phyloP scores from a whole-genome alignment of 1,139 yeast genomes.

The Yamadazyma songkhlaensis region DNA sequence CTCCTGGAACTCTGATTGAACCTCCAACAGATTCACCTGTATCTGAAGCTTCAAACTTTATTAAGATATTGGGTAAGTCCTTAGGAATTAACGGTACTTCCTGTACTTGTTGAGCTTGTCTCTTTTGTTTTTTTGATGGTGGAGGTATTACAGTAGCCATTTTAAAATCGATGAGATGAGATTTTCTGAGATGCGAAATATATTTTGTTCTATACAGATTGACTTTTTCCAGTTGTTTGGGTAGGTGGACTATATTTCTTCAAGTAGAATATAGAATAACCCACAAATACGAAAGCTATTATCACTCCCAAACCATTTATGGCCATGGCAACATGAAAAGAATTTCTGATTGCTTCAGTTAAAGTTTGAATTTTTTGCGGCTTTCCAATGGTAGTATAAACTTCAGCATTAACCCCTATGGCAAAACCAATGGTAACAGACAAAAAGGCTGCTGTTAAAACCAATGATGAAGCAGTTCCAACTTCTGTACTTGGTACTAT shows the following conservation, averaged over 20 bases:
- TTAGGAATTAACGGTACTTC: constrained; percentile 73
- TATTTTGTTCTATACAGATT: neutral
- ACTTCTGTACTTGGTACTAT: neutral
- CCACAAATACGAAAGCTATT: neutral
- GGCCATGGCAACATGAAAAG: constrained; percentile 3
- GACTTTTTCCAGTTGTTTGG: neutral
- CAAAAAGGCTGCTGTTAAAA: constrained; percentile 1
- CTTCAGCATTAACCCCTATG: constrained; percentile 1
- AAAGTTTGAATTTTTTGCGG: neutral
- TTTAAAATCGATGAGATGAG: constrained; percentile 9
- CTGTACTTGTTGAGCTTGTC: constrained; percentile 77
- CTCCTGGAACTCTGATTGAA: constrained; percentile 88
- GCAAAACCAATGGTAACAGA: neutral
- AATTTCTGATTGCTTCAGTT: neutral
- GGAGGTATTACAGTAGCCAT: constrained; percentile 98
- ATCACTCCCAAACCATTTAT: constrained; percentile 2
- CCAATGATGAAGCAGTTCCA: constrained; percentile 1
- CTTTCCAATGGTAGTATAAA: constrained; percentile 1
- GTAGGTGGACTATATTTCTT: neutral
- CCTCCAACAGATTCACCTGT: constrained; percentile 90
- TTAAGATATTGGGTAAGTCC: constrained; percentile 82
- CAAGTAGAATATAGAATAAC: neutral
- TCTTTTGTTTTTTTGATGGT: constrained; percentile 84
- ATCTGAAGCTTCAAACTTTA: constrained; percentile 90
- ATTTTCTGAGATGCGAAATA: neutral